phyloP scores from a whole-genome alignment of 1,284 basidiomycete species.

The Fomitopsis schrenkii region DNA sequence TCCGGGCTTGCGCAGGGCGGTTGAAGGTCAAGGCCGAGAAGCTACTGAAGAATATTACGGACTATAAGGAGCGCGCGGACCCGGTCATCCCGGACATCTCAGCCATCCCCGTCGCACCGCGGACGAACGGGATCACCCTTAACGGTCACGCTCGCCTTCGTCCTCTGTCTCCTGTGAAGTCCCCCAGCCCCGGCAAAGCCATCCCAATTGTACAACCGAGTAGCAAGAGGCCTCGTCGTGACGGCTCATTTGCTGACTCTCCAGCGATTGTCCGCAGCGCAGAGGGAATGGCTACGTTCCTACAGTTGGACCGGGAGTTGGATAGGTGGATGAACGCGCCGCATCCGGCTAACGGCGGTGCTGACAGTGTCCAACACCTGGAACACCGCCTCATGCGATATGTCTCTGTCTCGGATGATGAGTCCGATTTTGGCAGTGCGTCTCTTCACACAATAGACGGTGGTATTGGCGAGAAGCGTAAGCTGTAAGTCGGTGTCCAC shows the following conservation, averaged over 20 bases:
- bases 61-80: slow-evolving; percentile 76
- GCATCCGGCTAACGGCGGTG: slow-evolving; percentile 9
- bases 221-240: slow-evolving; percentile 19
- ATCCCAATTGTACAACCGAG: slow-evolving; percentile 14
- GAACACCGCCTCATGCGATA: slow-evolving; percentile 38
- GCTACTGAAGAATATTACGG: slow-evolving; percentile 84
- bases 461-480: slow-evolving; percentile 57
- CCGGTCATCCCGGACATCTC: slow-evolving; percentile 56
- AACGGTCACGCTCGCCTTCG: slow-evolving; percentile 26
- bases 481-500: slow-evolving; percentile 39
- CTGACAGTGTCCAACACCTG: slow-evolving; percentile 9
- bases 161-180: slow-evolving; percentile 18
- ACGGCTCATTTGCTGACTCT: slow-evolving; percentile 56
- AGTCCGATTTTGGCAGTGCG: slow-evolving; percentile 28
- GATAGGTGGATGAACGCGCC: slow-evolving; percentile 16
- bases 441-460: slow-evolving; percentile 33
- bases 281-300: slow-evolving; percentile 67
- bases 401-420: slow-evolving; percentile 35
- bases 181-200: slow-evolving; percentile 26
- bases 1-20: slow-evolving; percentile 74
- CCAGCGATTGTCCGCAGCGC: slow-evolving; percentile 77
- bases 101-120: slow-evolving; percentile 19
- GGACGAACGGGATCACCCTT: slow-evolving; percentile 29
- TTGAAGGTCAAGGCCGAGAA: slow-evolving; percentile 78
- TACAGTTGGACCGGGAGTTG: slow-evolving; percentile 48